Conservation (phyloP, 2,329 filamentous ascomycete species). For the Monilinia laxa region DNA sequence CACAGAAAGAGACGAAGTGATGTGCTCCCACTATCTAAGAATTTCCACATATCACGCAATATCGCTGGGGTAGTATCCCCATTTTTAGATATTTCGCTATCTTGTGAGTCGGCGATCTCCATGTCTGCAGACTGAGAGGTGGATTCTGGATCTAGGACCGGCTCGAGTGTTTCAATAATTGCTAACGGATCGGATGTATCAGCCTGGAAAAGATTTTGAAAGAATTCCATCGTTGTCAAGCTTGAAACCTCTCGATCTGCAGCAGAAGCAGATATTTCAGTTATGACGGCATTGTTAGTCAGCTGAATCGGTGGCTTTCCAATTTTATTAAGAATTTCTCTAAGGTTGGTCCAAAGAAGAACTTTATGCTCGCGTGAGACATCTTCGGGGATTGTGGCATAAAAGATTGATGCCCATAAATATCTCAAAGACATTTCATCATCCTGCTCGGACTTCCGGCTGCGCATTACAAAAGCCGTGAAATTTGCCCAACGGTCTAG, state of each 20-base stretch:
- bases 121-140: constrained; percentile 44
- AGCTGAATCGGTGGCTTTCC: constrained; percentile 58
- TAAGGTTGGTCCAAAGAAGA: constrained; percentile 62
- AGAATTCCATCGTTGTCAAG: constrained; percentile 95
- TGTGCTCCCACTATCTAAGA: constrained; percentile 76
- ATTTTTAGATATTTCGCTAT: constrained; percentile 24
- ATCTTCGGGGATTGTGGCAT: constrained; percentile 56
- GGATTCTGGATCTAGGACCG: constrained; percentile 74
- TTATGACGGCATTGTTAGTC: constrained; percentile 85
- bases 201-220: constrained; percentile 82
- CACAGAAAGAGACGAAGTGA: constrained; percentile 85
- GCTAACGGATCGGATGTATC: constrained; percentile 77
- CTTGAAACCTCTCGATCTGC: constrained; percentile 90
- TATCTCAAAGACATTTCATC: constrained; percentile 56
- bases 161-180: constrained; percentile 89
- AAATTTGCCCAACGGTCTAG: constrained; percentile 60
- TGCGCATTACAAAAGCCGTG: constrained; percentile 52
- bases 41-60: constrained; percentile 78
- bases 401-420: constrained; percentile 64
- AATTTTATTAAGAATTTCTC: constrained; percentile 50
- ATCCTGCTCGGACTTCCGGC: constrained; percentile 30
- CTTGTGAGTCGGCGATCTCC: constrained; percentile 23
- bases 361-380: constrained; percentile 59
- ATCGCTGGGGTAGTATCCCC: constrained; percentile 40
- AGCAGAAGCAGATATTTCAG: constrained; percentile 77